These are phyloP conservation scores for Termitomyces sp. DNA, from an alignment of 768 basidiomycete species.

Conservation along the genomic window DNA sequence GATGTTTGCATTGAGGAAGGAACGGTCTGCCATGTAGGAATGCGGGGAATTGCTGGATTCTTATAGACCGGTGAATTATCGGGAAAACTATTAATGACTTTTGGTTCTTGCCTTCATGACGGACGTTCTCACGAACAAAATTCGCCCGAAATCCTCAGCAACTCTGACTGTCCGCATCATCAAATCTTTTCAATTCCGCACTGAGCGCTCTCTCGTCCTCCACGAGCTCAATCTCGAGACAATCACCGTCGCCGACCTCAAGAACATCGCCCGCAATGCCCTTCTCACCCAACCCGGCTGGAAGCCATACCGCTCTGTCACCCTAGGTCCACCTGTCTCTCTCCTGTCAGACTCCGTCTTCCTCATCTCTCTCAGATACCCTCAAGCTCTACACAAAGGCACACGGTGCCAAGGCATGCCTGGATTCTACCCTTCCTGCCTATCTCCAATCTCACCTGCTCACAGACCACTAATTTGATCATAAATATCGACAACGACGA, in stretches of 20 bases:
- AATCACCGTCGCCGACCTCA: constrained; percentile 76
- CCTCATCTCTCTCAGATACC: constrained; percentile 55
- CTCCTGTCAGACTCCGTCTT: neutral
- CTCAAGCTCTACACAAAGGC: constrained; percentile 92
- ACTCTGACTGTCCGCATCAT: constrained; percentile 90
- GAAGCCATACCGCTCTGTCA: constrained; percentile 80
- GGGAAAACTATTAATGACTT: constrained; percentile 6
- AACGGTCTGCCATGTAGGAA: constrained; percentile 23
- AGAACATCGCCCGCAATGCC: constrained; percentile 64
- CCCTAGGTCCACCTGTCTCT: constrained; percentile 47
- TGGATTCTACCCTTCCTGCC: neutral
- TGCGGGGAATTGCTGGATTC: neutral
- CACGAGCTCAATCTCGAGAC: constrained; percentile 74
- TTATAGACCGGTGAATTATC: constrained; percentile 7
- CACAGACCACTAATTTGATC: constrained; percentile 91
- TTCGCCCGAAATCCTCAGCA: constrained; percentile 65
- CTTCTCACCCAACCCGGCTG: constrained; percentile 72
- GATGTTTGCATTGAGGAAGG: constrained; percentile 51
- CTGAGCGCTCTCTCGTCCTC: constrained; percentile 82
- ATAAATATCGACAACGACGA: constrained; percentile 97
- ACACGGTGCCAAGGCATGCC: constrained; percentile 83
- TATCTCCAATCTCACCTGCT: neutral
- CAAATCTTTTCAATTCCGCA: constrained; percentile 92
- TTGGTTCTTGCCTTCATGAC: constrained; percentile 19
- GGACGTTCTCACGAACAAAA: constrained; percentile 52